Base-by-base conservation (phyloP, 176 grass and related monocot species). In the Leersia perrieri region DNA sequence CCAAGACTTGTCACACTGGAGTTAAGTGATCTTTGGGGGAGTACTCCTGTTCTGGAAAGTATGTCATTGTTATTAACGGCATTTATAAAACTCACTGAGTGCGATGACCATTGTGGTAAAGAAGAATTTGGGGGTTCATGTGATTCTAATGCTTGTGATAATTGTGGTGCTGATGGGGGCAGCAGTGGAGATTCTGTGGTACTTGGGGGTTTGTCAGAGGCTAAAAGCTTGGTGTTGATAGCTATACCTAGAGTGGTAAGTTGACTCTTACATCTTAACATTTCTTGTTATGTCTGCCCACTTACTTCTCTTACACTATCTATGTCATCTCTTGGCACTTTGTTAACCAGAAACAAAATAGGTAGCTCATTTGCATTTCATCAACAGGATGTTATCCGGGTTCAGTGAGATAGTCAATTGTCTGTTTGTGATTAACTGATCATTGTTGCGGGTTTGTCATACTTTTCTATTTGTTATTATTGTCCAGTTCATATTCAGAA, bases 161-260 rank as follows among this genome's bases (percentile, higher is more conserved):
- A 66, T 34, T 66, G 44, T 72, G 25, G 13, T 20, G 8, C 1
- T 20, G 22, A 30, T 28, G 26, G 14, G 30, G 70, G 20, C 4
- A 32, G 16, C 27, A 31, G 27, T 28, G 5, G 60, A 30, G 23
- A 63, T 31, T 63, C 4, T 7, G 28, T 63, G 60, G 9, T 63
- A 6, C 12, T 63, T 29, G 27, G 31, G 28, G 60, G 61, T 26
- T 81, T 81, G 27, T 72, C 36, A 25, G 35, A 81, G 27, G 66
- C 53, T 61, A 4, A 81, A 81, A 61, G 26, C 53, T 72, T 81
- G 79, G 67, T 33, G 27, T 61, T 81, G 53, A 25, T 41, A 16
- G 51, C 67, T 62, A 51, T 32, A 72, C 79, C 67, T 72, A 25
- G 6, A 5, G 53, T 44, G 67, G 79, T 81, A 81, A 28, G 79